phyloP scores from a whole-genome alignment of 805 yeast species.

The Yamadazyma kitorensis region DNA sequence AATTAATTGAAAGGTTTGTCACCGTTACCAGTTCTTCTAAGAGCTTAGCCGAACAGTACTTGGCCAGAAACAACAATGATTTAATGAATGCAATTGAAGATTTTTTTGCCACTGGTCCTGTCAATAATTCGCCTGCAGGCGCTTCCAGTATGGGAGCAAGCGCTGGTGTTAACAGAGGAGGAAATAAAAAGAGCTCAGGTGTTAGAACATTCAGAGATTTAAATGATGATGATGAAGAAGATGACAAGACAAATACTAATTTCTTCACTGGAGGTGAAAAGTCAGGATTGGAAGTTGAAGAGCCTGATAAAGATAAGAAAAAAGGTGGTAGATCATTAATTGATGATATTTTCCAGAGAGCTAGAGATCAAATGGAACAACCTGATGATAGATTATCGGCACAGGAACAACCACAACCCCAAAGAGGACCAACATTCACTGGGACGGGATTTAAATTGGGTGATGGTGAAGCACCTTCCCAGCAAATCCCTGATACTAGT shows the following conservation, averaged over 20 bases:
- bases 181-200: constrained; percentile 17
- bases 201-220: constrained; percentile 39
- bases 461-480: constrained; percentile 40
- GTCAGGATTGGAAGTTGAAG: constrained; percentile 76
- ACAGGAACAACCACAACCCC: constrained; percentile 18
- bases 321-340: constrained; percentile 44
- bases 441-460: constrained; percentile 57
- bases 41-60: constrained; percentile 39
- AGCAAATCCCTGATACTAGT: constrained; percentile 31
- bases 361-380: constrained; percentile 45
- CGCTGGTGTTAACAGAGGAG: too few relatives aligned
- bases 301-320: constrained; percentile 51
- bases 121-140: constrained; percentile 3
- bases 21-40: constrained; percentile 33
- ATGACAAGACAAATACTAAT: constrained; percentile 51
- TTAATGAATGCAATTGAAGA: constrained; percentile 41
- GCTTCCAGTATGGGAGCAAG: constrained; percentile 6
- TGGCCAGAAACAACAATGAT: constrained; percentile 34
- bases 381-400: constrained; percentile 36
- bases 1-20: constrained; percentile 33
- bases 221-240: constrained; percentile 46
- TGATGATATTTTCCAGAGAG: constrained; percentile 66
- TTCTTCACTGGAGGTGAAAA: constrained; percentile 72
- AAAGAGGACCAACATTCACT: constrained; percentile 38
- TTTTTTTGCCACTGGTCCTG: constrained; percentile 24